Conservation (phyloP, 2,329 filamentous ascomycete species). For the Tolypocladium tropicale region DNA sequence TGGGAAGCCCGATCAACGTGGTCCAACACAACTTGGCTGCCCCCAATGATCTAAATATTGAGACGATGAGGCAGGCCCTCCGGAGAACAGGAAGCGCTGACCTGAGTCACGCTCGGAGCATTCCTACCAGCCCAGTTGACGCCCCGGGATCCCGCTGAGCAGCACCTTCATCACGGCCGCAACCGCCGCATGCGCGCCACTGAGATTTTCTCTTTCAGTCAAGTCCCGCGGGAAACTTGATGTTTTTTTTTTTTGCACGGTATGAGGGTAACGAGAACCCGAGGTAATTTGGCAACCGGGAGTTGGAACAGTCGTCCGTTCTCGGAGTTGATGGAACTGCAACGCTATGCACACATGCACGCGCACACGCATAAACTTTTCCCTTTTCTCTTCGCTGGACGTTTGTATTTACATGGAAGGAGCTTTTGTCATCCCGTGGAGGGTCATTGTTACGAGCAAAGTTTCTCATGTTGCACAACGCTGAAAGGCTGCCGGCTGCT, state of each 20-base stretch:
- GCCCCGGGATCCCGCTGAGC: conserved; percentile 17
- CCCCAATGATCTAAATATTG: conserved; percentile 66
- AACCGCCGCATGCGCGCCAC: not conserved
- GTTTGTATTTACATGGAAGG: not conserved
- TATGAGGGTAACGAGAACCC: conserved; percentile 1
- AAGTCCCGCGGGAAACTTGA: not conserved
- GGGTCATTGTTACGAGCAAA: not conserved
- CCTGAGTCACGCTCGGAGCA: conserved; percentile 46
- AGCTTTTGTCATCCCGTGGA: not conserved
- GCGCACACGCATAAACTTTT: not conserved
- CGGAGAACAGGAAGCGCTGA: conserved; percentile 79
- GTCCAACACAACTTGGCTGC: conserved; percentile 35
- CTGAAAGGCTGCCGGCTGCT: not conserved
- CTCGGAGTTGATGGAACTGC: conserved; percentile 1
- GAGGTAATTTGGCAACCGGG: conserved; percentile 3
- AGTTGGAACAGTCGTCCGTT: conserved; percentile 3
- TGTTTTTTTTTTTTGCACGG: conserved; percentile 5
- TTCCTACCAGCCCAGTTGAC: conserved; percentile 48
- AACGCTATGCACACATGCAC: not conserved
- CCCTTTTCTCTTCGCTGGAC: not conserved
- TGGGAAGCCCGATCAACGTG: conserved; percentile 54
- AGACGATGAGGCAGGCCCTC: conserved; percentile 88
- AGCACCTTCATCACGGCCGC: not conserved
- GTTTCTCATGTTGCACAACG: not conserved
- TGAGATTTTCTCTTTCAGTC: not conserved